Base-by-base conservation (phyloP, 768 basidiomycete species). In the Goffeauzyma gilvescens region DNA sequence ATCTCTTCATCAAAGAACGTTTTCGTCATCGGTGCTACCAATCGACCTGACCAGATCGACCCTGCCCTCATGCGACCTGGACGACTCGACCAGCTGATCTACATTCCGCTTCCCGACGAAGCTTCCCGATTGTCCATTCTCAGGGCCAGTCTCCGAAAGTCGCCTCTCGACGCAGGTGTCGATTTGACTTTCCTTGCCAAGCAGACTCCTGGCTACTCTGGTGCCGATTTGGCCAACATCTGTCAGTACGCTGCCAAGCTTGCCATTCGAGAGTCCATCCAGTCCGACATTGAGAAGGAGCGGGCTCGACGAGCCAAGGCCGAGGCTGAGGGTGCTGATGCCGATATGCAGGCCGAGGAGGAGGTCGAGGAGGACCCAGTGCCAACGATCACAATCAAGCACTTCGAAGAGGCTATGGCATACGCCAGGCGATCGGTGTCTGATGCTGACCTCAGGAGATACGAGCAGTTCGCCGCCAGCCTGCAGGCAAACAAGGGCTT, bases 371-470 rank as follows among this genome's bases (percentile, higher is more conserved):
- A 86, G 23, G 90, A 90, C 54, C 85, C 84, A 5, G 87, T 95
- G 21, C 81, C 86, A 8, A 68, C 79, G 58, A 93, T 90, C 55
- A 81, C 84, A 22, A 76, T 77, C 57, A 85, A 79, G 0, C 90
- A 96, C 72, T 96, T 96, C 54, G 90, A 96, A 68, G 90, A 96
- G 67, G 89, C 93, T 2, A 96, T 96, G 89, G 79, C 80, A 66
- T 96, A 75, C 56, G 89, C 93, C 49, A 80, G 93, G 63, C 80
- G 93, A 40, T 95, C 87, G 10, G 90, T 96, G 42, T 87, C 85
- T 10, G 89, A 95, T 59, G 77, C 81, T 51, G 90, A 96, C 59
- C 90, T 96, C 66, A 75, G 89, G 57, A 78, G 89, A 41, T 98
- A 96, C 66, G 90, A 96, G 74, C 87, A 93, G 79, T 96, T 96